Conservation (phyloP, 176 grass and related monocot species). For the Carex myosuroides region DNA sequence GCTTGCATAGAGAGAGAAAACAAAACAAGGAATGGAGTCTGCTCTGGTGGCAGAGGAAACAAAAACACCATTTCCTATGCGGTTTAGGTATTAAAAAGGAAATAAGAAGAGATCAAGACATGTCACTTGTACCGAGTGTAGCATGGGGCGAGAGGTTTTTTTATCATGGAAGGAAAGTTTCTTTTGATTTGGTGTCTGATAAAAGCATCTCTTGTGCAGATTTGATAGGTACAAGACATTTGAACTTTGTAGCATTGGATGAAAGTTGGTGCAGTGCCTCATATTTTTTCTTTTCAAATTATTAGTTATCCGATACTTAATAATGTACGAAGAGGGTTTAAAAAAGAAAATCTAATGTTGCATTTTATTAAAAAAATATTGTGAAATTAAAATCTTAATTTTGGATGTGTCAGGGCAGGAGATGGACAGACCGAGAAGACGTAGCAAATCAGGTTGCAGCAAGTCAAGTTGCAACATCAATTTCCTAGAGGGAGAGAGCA, state of each 20-base stretch:
- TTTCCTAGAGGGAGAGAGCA: constrained; percentile 17
- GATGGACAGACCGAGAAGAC: constrained; percentile 17
- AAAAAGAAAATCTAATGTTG: not conserved
- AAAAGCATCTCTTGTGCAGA: constrained; percentile 29
- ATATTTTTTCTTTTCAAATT: not conserved
- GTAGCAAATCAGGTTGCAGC: constrained; percentile 22
- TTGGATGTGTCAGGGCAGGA: constrained; percentile 30
- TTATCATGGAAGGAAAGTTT: constrained; percentile 37
- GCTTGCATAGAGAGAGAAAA: constrained; percentile 43
- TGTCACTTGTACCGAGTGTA: constrained; percentile 27
- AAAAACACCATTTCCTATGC: constrained; percentile 31
- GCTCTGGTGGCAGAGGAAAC: constrained; percentile 24
- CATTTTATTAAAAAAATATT: not conserved
- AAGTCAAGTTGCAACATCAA: constrained; percentile 6
- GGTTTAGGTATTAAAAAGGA: constrained; percentile 34
- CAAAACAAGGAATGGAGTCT: constrained; percentile 46
- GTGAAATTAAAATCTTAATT: not conserved
- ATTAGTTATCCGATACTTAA: not conserved
- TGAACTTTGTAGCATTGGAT: not conserved
- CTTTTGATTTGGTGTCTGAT: constrained; percentile 30
- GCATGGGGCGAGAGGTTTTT: constrained; percentile 1
- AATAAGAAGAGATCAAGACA: constrained; percentile 26
- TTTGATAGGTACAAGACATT: not conserved
- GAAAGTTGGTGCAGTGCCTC: not conserved
- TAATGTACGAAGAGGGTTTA: not conserved